These are phyloP conservation scores for Ambrosia hybrid DNA, from an alignment of 140 eudicot genomes.

Conservation along the genomic window DNA sequence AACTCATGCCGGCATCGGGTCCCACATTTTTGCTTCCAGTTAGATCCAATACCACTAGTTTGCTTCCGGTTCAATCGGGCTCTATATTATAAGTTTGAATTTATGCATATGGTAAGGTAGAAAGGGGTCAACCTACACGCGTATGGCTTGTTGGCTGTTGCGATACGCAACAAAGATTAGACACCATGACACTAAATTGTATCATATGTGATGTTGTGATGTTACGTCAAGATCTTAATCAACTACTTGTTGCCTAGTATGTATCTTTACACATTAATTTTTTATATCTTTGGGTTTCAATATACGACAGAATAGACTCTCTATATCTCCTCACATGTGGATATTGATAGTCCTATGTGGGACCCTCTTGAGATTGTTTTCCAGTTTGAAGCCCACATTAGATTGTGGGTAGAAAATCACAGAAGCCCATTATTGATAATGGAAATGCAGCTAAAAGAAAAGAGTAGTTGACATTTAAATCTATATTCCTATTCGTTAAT, in stretches of 20 bases:
- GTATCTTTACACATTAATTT: constrained; percentile 26
- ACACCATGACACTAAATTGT: constrained; percentile 25
- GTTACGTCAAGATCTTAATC: constrained; percentile 34
- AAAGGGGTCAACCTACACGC: constrained; percentile 7
- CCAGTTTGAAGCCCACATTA: constrained; percentile 25
- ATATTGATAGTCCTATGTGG: constrained; percentile 22
- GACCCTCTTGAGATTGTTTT: constrained; percentile 29
- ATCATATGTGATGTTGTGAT: constrained; percentile 32
- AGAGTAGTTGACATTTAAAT: not conserved
- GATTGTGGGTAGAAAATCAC: constrained; percentile 22
- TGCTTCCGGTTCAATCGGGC: constrained; percentile 26
- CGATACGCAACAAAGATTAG: constrained; percentile 18
- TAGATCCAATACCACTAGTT: constrained; percentile 32
- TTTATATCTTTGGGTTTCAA: constrained; percentile 7
- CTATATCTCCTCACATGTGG: constrained; percentile 16
- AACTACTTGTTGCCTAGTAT: constrained; percentile 31
- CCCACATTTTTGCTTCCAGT: constrained; percentile 14
- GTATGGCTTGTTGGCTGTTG: constrained; percentile 38
- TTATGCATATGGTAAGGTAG: constrained; percentile 17
- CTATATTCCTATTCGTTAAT: constrained; percentile 9
- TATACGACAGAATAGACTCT: not conserved
- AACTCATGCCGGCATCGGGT: not conserved
- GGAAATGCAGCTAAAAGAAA: constrained; percentile 8
- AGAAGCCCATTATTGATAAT: constrained; percentile 30
- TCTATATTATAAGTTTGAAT: constrained; percentile 18